A percentile compares a stretch with the other conserved stretches of the same genome.
phyloP scores from a whole-genome alignment of 371 early-diverging fungal species.

The Syncephalastrum monosporum region DNA sequence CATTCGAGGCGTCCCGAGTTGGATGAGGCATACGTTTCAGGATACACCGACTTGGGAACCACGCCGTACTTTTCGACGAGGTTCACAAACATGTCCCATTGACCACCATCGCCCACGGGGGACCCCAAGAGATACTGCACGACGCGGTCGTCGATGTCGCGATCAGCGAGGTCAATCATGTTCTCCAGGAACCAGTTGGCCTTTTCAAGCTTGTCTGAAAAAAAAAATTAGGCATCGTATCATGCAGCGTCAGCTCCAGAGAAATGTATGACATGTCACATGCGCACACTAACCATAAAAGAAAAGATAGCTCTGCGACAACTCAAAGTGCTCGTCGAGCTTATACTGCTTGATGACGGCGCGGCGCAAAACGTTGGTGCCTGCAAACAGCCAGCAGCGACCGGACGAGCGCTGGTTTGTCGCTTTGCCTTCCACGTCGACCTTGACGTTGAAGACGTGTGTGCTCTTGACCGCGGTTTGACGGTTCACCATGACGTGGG shows the following conservation, averaged over 20 bases:
- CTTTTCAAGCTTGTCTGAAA: slow-evolving; percentile 71
- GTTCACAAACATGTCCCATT: slow-evolving; percentile 83
- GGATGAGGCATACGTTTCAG: slow-evolving; percentile 71
- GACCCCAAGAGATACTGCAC: slow-evolving; percentile 69
- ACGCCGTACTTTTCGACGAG: slow-evolving; percentile 59
- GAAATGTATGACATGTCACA: not conserved
- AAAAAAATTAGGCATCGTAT: not conserved
- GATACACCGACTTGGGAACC: slow-evolving; percentile 69
- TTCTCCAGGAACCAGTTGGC: slow-evolving; percentile 82
- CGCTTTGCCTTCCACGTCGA: slow-evolving; percentile 59
- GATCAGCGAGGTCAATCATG: slow-evolving; percentile 66
- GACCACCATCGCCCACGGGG: slow-evolving; percentile 67
- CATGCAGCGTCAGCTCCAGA: not conserved
- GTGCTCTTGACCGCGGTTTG: slow-evolving; percentile 35
- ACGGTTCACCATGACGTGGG: slow-evolving; percentile 60
- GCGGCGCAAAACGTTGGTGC: slow-evolving; percentile 41
- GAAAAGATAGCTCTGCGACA: slow-evolving; percentile 78
- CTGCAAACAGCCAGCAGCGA: slow-evolving; percentile 87
- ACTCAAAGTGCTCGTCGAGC: slow-evolving; percentile 72
- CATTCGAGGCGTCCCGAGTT: slow-evolving; percentile 59
- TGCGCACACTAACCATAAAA: slow-evolving; percentile 64
- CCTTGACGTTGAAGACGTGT: slow-evolving; percentile 62
- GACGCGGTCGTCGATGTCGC: slow-evolving; percentile 67
- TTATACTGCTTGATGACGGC: slow-evolving; percentile 54
- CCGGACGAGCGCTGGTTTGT: slow-evolving; percentile 83